Evolutionary conservation across 352 stramenopile genomes (phyloP).

Genomic region (Phytophthora sp.): DNA sequence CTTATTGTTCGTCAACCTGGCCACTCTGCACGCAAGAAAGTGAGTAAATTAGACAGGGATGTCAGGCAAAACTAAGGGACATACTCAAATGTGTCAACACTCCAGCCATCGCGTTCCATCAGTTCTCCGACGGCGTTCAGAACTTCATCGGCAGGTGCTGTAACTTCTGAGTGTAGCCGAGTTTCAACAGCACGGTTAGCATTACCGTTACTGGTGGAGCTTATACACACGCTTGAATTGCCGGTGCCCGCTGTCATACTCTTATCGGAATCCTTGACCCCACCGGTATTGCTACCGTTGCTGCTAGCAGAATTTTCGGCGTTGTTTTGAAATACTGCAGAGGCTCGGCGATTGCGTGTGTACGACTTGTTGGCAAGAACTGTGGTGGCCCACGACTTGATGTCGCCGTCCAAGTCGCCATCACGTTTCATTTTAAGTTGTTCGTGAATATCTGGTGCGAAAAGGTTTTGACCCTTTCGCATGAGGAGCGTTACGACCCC

Average conservation of each 20-base stretch:
- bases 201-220: conserved; percentile 4
- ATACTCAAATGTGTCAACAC: conserved; percentile 76
- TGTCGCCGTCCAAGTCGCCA: conserved; percentile 74
- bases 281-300: conserved; percentile 1
- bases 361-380: conserved; percentile 84
- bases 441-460: conserved; percentile 82
- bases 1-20: conserved; percentile 66
- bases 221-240: conserved; percentile 25
- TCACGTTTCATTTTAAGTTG: conserved; percentile 79
- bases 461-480: conserved; percentile 84
- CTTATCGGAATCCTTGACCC: conserved; percentile 28
- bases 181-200: conserved; percentile 49
- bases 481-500: conserved; percentile 77
- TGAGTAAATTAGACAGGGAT: conserved; percentile 3
- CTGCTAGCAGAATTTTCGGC: conserved; percentile 21
- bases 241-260: conserved; percentile 22
- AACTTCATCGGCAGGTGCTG: conserved; percentile 58
- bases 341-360: conserved; percentile 67
- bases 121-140: conserved; percentile 69
- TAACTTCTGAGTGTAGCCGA: conserved; percentile 67
- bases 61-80: conserved; percentile 17
- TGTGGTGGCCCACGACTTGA: conserved; percentile 79
- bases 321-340: conserved; percentile 47
- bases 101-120: conserved; percentile 82
- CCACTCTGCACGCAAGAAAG: conserved; percentile 45